Evolutionary conservation across 1,284 basidiomycete species (phyloP), one percentile per base, ranked within the genome.

Genomic region (Ustilago vetiveriae): DNA sequence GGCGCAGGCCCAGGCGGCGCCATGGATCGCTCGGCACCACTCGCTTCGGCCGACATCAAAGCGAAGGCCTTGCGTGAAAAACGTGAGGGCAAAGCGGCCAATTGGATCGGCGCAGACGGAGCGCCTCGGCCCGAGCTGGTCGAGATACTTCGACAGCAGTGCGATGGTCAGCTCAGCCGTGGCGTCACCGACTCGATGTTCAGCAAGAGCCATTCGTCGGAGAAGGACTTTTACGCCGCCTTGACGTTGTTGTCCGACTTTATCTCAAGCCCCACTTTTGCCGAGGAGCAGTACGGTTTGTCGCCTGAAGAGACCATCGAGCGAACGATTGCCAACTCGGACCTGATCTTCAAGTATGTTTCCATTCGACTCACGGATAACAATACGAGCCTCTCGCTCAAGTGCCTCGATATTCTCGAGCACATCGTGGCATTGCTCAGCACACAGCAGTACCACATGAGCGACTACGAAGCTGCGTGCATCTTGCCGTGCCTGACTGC

Each of bases 341-440:
- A 99, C 82, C 85, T 98, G 30, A 88, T 92, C 3, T 85, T 98
- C 80, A 98, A 98, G 86, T 99, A 98, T 76, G 87, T 90, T 17
- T 94, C 94, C 1, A 87, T 98, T 70, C 91, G 93, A 67, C 86
- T 91, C 36, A 89, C 95, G 69, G 92, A 96, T 82, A 92, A 94
- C 55, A 95, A 96, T 81, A 93, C 95, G 6, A 96, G 93, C 79
- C 85, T 98, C 22, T 87, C 90, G 10, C 88, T 92, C 44, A 92
- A 91, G 82, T 94, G 92, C 78, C 84, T 99, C 66, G 96, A 98
- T 64, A 88, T 93, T 23, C 86, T 95, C 22, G 90, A 92, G 66
- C 86, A 90, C 23, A 86, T 97, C 16, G 80, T 97, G 19, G 85
- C 88, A 7, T 30, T 92, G 89, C 81, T 85, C 90, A 76, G 88